Conservation (phyloP, 331 rosid genomes). For the Quercus tomentella region DNA sequence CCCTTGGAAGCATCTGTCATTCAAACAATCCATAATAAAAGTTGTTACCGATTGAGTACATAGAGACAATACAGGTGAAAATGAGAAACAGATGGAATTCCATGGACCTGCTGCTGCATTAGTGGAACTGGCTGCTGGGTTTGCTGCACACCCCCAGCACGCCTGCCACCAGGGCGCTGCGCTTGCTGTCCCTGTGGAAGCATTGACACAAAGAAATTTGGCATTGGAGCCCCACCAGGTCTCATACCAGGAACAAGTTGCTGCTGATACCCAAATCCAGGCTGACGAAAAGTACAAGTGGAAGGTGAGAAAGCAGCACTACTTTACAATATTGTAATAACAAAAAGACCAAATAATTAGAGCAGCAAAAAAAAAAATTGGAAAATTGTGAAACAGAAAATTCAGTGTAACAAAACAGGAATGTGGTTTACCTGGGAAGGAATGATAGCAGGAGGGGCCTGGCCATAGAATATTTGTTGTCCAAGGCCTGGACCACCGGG, state of each 20-base stretch:
- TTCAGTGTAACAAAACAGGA: neutral
- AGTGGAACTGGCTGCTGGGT: constrained; percentile 81
- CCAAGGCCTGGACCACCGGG: constrained; percentile 95
- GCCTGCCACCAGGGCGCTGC: constrained; percentile 96
- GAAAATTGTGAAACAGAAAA: neutral
- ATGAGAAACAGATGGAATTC: constrained; percentile 1
- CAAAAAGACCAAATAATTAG: neutral
- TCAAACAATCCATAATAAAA: constrained; percentile 6
- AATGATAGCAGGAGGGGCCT: constrained; percentile 90
- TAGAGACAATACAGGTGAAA: neutral
- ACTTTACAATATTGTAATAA: neutral
- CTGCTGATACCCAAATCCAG: constrained; percentile 98
- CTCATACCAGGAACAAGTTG: constrained; percentile 99
- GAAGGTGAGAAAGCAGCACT: neutral
- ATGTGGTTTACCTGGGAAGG: constrained; percentile 73
- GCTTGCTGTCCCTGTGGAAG: constrained; percentile 97
- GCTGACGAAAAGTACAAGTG: constrained; percentile 33
- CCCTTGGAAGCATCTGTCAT: constrained; percentile 82
- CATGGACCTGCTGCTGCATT: constrained; percentile 83
- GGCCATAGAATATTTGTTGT: constrained; percentile 93
- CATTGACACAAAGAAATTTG: constrained; percentile 94
- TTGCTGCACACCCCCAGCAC: constrained; percentile 75
- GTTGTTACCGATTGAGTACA: neutral
- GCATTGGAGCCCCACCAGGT: constrained; percentile 93
- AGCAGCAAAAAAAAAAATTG: neutral